A percentile compares a stretch with the other conserved stretches of the same genome.
Evolutionary conservation across 768 basidiomycete genomes (phyloP).

Genomic region (Hypholoma sublateritium): DNA sequence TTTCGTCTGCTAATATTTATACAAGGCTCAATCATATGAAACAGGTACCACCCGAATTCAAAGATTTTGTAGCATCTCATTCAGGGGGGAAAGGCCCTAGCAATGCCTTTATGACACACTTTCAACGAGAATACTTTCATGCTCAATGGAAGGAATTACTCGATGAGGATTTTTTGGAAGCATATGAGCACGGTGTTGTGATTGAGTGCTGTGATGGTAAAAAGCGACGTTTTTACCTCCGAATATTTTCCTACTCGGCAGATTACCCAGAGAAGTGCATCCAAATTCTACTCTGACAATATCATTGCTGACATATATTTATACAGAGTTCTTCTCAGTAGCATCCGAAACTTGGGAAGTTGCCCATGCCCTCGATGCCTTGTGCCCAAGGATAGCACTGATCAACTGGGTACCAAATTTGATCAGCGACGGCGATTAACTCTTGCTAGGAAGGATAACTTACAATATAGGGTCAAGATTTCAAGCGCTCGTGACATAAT

Average conservation of each 20-base stretch:
- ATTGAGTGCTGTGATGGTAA: slow-evolving; percentile 31
- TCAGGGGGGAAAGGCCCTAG: background rate
- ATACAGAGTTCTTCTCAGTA: slow-evolving; percentile 7
- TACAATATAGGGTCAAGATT: too few species aligned
- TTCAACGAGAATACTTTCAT: slow-evolving; percentile 29
- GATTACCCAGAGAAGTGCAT: slow-evolving; percentile 37
- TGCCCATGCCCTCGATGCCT: too few species aligned
- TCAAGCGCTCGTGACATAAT: too few species aligned
- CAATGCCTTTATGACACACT: slow-evolving; percentile 18
- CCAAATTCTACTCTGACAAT: slow-evolving; percentile 27
- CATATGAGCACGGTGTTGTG: slow-evolving; percentile 29
- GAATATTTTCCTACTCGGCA: slow-evolving; percentile 33
- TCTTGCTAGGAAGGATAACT: too few species aligned
- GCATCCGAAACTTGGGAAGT: slow-evolving; percentile 1
- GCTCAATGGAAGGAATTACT: slow-evolving; percentile 25
- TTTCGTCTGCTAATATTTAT: too few species aligned
- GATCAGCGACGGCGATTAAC: too few species aligned
- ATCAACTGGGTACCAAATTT: slow-evolving; percentile 25
- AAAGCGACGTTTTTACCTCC: slow-evolving; percentile 25
- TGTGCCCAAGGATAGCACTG: slow-evolving; percentile 19
- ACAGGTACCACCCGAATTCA: background rate
- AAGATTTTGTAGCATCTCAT: background rate
- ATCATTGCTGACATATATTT: background rate
- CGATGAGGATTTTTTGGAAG: slow-evolving; percentile 14
- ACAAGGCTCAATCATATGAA: background rate